Evolutionary conservation across 192 early-diverging fungal genomes (phyloP).

Genomic region (Coemansia sp.): DNA sequence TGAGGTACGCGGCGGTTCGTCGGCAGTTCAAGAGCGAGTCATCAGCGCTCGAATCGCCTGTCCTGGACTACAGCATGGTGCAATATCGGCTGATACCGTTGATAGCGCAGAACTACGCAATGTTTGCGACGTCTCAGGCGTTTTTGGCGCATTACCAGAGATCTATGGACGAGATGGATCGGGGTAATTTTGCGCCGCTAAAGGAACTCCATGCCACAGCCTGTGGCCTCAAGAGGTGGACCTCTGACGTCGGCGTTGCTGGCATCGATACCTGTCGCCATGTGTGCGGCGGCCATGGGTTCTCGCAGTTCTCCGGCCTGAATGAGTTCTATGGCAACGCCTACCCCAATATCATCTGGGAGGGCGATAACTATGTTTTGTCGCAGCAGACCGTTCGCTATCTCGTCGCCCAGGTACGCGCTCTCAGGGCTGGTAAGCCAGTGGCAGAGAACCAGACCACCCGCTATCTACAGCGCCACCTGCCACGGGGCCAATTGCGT

Average conservation of each 20-base stretch:
- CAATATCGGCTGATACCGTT: conserved; percentile 71
- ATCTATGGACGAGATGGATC: conserved; percentile 56
- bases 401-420: conserved; percentile 67
- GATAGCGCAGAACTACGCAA: conserved; percentile 72
- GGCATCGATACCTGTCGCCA: conserved; percentile 74
- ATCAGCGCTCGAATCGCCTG: conserved; percentile 59
- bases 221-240: conserved; percentile 71
- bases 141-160: conserved; percentile 63
- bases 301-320: conserved; percentile 71
- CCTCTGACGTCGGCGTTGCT: conserved; percentile 64
- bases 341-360: conserved; percentile 76
- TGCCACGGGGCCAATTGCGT: conserved; percentile 12
- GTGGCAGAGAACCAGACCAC: conserved; percentile 36
- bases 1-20: conserved; percentile 69
- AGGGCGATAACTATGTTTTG: conserved; percentile 83
- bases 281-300: conserved; percentile 78
- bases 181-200: conserved; percentile 63
- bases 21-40: conserved; percentile 67
- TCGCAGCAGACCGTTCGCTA: conserved; percentile 84
- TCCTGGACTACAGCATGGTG: conserved; percentile 78
- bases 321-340: conserved; percentile 66
- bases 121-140: conserved; percentile 66
- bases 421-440: conserved; percentile 53
- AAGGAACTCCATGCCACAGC: conserved; percentile 74
- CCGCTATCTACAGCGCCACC: conserved; percentile 31